Evolutionary conservation across 2,329 filamentous ascomycete species (phyloP).

Genomic region (Cladosporium sphaerospermum): DNA sequence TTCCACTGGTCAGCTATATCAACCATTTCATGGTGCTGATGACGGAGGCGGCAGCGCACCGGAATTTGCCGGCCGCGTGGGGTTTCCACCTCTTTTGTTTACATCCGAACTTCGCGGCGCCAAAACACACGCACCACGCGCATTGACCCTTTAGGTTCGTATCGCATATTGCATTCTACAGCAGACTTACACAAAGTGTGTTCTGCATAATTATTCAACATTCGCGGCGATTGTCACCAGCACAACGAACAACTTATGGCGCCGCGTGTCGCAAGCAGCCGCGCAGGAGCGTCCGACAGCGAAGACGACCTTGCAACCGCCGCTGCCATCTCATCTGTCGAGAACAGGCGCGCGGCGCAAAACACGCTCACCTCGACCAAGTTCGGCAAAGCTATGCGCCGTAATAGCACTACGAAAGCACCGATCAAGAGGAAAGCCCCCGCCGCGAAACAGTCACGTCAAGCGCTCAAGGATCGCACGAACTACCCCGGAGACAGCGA

Average conservation of each 20-base stretch:
- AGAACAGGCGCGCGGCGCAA: conserved; percentile 19
- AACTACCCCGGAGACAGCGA: conserved; percentile 30
- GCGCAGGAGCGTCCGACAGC: conserved; percentile 19
- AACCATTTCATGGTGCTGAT: too few relatives aligned
- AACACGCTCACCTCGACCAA: conserved; percentile 29
- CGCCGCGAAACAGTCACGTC: conserved; percentile 31
- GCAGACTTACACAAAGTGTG: background rate
- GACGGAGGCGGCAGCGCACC: background rate
- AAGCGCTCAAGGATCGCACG: conserved; percentile 36
- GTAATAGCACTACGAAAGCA: conserved; percentile 30
- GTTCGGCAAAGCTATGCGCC: conserved; percentile 32
- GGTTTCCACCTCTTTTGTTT: background rate
- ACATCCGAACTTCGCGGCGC: background rate
- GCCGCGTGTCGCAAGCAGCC: conserved; percentile 6
- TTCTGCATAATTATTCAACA: background rate
- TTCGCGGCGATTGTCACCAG: background rate
- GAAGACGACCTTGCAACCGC: conserved; percentile 21
- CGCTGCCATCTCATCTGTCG: conserved; percentile 13
- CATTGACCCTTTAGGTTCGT: background rate
- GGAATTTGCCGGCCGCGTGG: background rate
- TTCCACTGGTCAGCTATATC: too few relatives aligned
- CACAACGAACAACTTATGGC: background rate
- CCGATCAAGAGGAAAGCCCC: conserved; percentile 36
- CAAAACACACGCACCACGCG: conserved; percentile 1
- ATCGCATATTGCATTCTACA: background rate